Conservation (phyloP, 805 yeast genomes). For the Yueomyces sinensis region DNA sequence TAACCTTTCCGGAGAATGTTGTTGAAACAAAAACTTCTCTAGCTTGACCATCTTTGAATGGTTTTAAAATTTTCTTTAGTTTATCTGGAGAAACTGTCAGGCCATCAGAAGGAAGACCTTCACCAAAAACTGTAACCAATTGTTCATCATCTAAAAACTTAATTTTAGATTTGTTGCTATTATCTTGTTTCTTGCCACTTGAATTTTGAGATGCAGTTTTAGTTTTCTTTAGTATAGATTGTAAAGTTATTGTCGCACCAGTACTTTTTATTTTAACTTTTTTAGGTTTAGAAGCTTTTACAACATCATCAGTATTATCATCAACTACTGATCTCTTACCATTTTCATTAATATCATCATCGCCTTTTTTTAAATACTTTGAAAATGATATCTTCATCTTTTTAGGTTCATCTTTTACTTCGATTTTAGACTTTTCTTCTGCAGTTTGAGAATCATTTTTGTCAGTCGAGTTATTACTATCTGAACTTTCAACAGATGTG, state of each 20-base stretch:
- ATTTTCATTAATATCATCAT: conserved; percentile 5
- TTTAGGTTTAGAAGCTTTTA: background rate
- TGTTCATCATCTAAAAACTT: conserved; percentile 17
- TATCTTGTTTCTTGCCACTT: conserved; percentile 3
- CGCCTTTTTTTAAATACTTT: conserved; percentile 21
- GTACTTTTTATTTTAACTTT: background rate
- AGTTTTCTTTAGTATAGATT: conserved; percentile 14
- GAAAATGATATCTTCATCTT: conserved; percentile 23
- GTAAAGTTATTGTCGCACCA: conserved; percentile 1
- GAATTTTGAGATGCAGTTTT: background rate
- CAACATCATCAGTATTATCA: background rate
- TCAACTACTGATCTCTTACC: conserved; percentile 8
- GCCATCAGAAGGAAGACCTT: conserved; percentile 20
- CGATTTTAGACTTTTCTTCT: background rate
- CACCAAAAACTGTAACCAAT: conserved; percentile 21
- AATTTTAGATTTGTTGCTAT: conserved; percentile 3
- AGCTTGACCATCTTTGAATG: conserved; percentile 24
- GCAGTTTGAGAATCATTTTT: too few species aligned
- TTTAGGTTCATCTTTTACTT: conserved; percentile 15
- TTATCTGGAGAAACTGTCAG: conserved; percentile 17
- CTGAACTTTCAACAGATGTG: too few species aligned
- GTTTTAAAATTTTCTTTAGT: conserved; percentile 20
- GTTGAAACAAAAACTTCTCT: conserved; percentile 11
- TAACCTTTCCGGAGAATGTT: conserved; percentile 10
- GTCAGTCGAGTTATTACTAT: too few species aligned